These are phyloP conservation scores for Ampelomyces quisqualis DNA, from an alignment of 2,329 filamentous ascomycete species.

Conservation along the genomic window DNA sequence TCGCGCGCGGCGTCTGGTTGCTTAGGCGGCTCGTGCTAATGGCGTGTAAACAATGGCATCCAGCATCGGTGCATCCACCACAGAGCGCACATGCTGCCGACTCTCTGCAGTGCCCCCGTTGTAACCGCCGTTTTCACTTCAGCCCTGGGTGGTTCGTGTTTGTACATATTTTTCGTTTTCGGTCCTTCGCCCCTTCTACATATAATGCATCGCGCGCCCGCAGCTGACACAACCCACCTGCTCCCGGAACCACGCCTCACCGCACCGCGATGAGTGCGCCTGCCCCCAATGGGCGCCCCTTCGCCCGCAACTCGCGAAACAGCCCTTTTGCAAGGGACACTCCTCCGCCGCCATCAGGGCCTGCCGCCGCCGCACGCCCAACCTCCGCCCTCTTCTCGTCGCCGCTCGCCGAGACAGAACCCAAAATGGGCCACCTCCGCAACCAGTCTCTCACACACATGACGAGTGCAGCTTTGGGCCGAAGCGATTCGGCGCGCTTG, in stretches of 20 bases:
- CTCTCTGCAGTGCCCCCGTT: conserved; percentile 1
- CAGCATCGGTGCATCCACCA: neutral
- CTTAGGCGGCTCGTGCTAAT: neutral
- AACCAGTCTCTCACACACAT: conserved; percentile 65
- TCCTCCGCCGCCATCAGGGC: conserved; percentile 62
- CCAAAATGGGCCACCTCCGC: conserved; percentile 60
- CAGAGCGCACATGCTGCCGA: conserved; percentile 2
- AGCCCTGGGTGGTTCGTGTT: conserved; percentile 17
- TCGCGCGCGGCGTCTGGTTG: too few species aligned
- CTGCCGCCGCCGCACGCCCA: conserved; percentile 56
- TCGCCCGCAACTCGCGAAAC: conserved; percentile 62
- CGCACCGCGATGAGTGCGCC: conserved; percentile 54
- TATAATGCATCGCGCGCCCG: conserved; percentile 23
- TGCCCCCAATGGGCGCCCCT: conserved; percentile 64
- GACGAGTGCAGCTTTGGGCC: conserved; percentile 38
- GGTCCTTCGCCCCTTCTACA: conserved; percentile 16
- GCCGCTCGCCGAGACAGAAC: conserved; percentile 50
- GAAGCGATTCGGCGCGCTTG: conserved; percentile 40
- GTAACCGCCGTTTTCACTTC: conserved; percentile 9
- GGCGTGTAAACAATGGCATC: neutral
- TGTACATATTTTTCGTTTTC: conserved; percentile 30
- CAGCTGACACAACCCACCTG: conserved; percentile 25
- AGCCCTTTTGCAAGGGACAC: conserved; percentile 74
- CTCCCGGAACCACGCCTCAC: conserved; percentile 15
- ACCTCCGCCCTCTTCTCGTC: conserved; percentile 74